Evolutionary conservation across 768 basidiomycete species (phyloP), one percentile per base, ranked within the genome.

Genomic region (Suillus ampliporus): DNA sequence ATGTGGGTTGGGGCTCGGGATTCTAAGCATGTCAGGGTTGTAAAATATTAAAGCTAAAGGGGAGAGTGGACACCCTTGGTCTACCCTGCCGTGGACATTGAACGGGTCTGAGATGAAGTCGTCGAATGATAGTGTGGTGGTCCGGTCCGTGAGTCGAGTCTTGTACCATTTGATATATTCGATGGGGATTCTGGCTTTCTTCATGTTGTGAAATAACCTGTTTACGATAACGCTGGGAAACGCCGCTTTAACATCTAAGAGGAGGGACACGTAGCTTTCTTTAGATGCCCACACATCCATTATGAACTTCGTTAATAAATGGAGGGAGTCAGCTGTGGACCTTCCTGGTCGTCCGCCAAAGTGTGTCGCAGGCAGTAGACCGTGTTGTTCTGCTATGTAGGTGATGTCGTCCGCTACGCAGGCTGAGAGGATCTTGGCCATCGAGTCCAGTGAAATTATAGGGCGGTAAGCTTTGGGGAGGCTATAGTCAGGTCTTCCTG

Each of bases 51-150:
- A 76, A 0, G 67, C 28, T 1, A 76, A 66, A 2, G 65, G 65
- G 7, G 76, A 74, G 5, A 69, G 58, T 1, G 75, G 75, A 60
- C 69, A 73, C 0, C 77, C 78, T 57, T 78, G 76, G 50, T 72
- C 73, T 1, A 75, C 63, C 0, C 76, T 72, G 19, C 64, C 67
- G 3, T 31, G 38, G 0, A 76, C 68, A 2, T 43, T 54, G 43
- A 74, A 70, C 0, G 46, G 62, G 0, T 57, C 40, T 0, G 74
- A 72, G 0, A 15, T 44, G 58, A 57, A 71, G 48, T 76, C 67
- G 37, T 77, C 70, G 23, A 77, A 74, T 0, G 26, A 34, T 0
- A 76, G 66, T 1, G n/a, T 14, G 9, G 58, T 60, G 11, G 14
- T 19, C 5, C 47, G 9, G 3, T 50, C 15, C 5, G 7, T 15